Evolutionary conservation across 805 yeast species (phyloP).

Genomic region (Citeromyces matritensis): DNA sequence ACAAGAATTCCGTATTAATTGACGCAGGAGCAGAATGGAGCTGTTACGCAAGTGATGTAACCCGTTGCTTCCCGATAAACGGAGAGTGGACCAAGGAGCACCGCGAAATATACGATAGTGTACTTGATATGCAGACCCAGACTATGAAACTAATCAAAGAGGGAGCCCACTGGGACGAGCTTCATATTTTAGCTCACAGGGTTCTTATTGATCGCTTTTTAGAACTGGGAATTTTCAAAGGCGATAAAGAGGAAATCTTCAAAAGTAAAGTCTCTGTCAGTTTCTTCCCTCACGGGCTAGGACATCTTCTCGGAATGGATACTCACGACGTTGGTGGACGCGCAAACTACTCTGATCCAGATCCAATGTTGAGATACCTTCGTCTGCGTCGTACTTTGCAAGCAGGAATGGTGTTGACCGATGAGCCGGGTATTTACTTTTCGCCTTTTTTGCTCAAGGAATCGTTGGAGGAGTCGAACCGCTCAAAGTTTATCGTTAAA

Average conservation of each 20-base stretch:
- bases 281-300: slow-evolving; percentile 92
- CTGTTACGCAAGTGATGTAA: slow-evolving; percentile 85
- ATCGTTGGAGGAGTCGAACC: slow-evolving; percentile 32
- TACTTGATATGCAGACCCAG: slow-evolving; percentile 64
- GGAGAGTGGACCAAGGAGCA: slow-evolving; percentile 90
- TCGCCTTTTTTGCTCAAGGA: slow-evolving; percentile 68
- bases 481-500: slow-evolving; percentile 42
- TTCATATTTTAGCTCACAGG: slow-evolving; percentile 70
- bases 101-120: slow-evolving; percentile 65
- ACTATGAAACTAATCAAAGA: slow-evolving; percentile 67
- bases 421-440: slow-evolving; percentile 92
- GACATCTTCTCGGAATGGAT: slow-evolving; percentile 88
- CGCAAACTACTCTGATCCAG: slow-evolving; percentile 74
- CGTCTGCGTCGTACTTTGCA: slow-evolving; percentile 65
- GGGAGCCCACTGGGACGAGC: slow-evolving; percentile 74
- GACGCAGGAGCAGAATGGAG: slow-evolving; percentile 99
- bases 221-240: slow-evolving; percentile 58
- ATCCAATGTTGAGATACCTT: slow-evolving; percentile 61
- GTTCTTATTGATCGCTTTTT: slow-evolving; percentile 60
- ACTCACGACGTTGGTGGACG: slow-evolving; percentile 92
- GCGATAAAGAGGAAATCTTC: slow-evolving; percentile 46
- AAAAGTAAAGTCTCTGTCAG: slow-evolving; percentile 57
- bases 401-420: slow-evolving; percentile 77
- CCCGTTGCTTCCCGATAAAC: slow-evolving; percentile 84
- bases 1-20: slow-evolving; percentile 55